A percentile compares a stretch with the other conserved stretches of the same genome.
Conservation (phyloP, 2,329 filamentous ascomycete genomes). For the Aspergillus sp. region DNA sequence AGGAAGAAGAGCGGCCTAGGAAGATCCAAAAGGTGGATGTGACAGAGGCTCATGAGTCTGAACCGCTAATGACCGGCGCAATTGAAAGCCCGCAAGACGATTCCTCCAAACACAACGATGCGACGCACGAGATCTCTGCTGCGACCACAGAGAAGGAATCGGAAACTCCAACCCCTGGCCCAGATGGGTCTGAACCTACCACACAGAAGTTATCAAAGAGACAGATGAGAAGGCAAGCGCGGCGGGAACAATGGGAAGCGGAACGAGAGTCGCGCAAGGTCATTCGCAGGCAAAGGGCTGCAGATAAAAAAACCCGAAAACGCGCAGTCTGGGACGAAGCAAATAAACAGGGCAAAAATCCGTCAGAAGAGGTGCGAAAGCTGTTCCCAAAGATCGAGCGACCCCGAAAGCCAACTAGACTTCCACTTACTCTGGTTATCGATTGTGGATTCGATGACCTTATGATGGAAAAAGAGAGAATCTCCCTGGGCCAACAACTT, state of each 20-base stretch:
- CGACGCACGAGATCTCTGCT: slow-evolving; percentile 9
- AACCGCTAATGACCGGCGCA: slow-evolving; percentile 32
- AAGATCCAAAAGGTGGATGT: slow-evolving; percentile 56
- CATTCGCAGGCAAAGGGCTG: slow-evolving; percentile 58
- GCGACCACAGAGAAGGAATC: background rate
- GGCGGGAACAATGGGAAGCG: slow-evolving; percentile 73
- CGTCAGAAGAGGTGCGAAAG: slow-evolving; percentile 27
- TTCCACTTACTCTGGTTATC: slow-evolving; percentile 78
- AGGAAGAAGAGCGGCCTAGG: slow-evolving; percentile 54
- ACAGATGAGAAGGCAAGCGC: slow-evolving; percentile 75
- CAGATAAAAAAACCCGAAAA: slow-evolving; percentile 54
- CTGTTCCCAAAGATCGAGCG: slow-evolving; percentile 25
- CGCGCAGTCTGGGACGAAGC: slow-evolving; percentile 40
- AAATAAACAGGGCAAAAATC: slow-evolving; percentile 25
- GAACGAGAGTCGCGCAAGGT: slow-evolving; percentile 60
- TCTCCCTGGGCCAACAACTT: slow-evolving; percentile 79
- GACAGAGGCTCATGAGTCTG: slow-evolving; percentile 23
- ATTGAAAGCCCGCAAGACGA: slow-evolving; percentile 12
- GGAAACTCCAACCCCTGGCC: background rate
- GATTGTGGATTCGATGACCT: slow-evolving; percentile 91
- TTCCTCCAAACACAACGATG: background rate
- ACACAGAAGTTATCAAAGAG: slow-evolving; percentile 70
- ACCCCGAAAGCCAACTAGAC: slow-evolving; percentile 48
- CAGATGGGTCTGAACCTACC: slow-evolving; percentile 2
- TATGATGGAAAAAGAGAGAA: slow-evolving; percentile 83